Percentiles rank a stretch among this genome's conserved stretches.
Conservation (phyloP, 2,329 filamentous ascomycete genomes). For the Lachnum nothofagi region DNA sequence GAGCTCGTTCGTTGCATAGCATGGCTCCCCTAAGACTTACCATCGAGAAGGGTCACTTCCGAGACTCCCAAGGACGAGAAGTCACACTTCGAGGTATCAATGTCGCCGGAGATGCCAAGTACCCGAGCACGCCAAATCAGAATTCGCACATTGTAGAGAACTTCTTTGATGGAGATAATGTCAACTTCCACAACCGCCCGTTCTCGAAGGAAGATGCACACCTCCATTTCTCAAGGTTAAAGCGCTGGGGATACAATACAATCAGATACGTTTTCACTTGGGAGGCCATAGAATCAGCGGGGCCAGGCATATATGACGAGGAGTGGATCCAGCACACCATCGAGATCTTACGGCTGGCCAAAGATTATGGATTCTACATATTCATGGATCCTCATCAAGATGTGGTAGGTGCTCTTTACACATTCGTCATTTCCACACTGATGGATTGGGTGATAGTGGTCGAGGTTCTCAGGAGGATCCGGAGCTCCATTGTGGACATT, state of each 20-base stretch:
- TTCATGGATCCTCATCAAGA: conserved; percentile 99
- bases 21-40: conserved; percentile 75
- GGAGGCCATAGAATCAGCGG: conserved; percentile 94
- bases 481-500: conserved; percentile 97
- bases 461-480: conserved; percentile 85
- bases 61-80: conserved; percentile 75
- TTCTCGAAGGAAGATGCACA: conserved; percentile 80
- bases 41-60: conserved; percentile 81
- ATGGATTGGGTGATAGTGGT: conserved; percentile 56
- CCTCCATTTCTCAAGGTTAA: conserved; percentile 78
- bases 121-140: conserved; percentile 72
- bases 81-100: conserved; percentile 92
- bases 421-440: conserved; percentile 20
- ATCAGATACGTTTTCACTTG: conserved; percentile 97
- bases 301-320: conserved; percentile 89
- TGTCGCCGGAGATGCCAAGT: conserved; percentile 83
- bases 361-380: conserved; percentile 86
- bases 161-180: conserved; percentile 90
- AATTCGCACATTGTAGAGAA: conserved; percentile 71
- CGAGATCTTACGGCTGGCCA: conserved; percentile 73
- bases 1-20: conserved; percentile 2
- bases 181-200: conserved; percentile 81
- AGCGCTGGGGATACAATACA: conserved; percentile 89
- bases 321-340: conserved; percentile 91
- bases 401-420: conserved; percentile 59